phyloP scores from a whole-genome alignment of 306 rosid genomes.

The Lathyrus oleraceus region DNA sequence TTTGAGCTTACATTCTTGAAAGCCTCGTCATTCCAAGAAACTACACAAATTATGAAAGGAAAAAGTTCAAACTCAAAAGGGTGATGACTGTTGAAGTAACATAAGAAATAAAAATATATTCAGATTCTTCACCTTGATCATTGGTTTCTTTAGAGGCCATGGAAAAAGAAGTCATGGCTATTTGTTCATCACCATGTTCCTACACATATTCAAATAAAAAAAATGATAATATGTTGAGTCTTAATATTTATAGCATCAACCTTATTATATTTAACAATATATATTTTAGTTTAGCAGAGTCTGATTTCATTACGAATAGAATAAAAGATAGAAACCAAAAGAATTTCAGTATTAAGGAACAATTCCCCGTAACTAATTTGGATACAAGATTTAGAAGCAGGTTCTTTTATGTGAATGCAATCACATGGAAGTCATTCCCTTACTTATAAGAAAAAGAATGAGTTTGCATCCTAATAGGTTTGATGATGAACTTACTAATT shows the following conservation, averaged over 20 bases:
- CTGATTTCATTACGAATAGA: not conserved
- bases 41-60: not conserved
- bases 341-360: not conserved
- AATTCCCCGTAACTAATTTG: no score
- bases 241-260: not conserved
- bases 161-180: not conserved
- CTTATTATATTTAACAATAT: not conserved
- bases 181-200: not conserved
- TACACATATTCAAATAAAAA: not conserved
- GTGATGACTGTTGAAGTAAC: not conserved
- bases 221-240: not conserved
- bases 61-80: not conserved
- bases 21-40: not conserved
- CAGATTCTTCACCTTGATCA: not conserved
- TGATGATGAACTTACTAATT: not conserved
- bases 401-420: no score
- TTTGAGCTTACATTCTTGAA: not conserved
- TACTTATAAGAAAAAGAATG: not conserved
- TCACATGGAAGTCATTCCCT: not conserved
- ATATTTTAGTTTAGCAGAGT: not conserved
- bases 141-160: not conserved
- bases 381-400: no score
- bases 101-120: not conserved
- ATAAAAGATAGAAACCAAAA: not conserved
- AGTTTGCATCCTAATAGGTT: not conserved